phyloP scores from a whole-genome alignment of 2,329 filamentous ascomycete species.

The Fusarium domesticum region DNA sequence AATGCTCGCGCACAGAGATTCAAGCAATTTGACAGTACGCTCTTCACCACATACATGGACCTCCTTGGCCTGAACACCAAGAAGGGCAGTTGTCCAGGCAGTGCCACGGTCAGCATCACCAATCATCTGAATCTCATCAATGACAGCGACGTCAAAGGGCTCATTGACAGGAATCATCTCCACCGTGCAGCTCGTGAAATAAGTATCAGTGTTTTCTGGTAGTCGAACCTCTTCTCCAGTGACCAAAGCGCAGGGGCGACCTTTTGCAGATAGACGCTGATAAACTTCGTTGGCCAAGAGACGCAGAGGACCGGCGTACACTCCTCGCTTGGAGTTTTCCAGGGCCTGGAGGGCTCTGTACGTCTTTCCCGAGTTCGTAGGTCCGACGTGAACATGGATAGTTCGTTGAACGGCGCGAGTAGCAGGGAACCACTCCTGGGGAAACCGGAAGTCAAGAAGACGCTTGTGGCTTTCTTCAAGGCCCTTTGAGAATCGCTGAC shows the following conservation, averaged over 20 bases:
- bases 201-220: slow-evolving; percentile 54
- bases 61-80: slow-evolving; percentile 84
- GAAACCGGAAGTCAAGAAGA: slow-evolving; percentile 81
- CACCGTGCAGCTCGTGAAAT: slow-evolving; percentile 83
- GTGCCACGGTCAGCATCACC: slow-evolving; percentile 75
- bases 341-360: slow-evolving; percentile 87
- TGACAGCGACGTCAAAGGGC: slow-evolving; percentile 81
- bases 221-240: slow-evolving; percentile 87
- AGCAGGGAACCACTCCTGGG: slow-evolving; percentile 86
- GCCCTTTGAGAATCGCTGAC: slow-evolving; percentile 53
- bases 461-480: slow-evolving; percentile 58
- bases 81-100: slow-evolving; percentile 89
- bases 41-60: slow-evolving; percentile 92
- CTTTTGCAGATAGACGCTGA: slow-evolving; percentile 75
- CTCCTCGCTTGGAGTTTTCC: slow-evolving; percentile 69
- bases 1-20: slow-evolving; percentile 70
- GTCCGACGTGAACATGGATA: slow-evolving; percentile 89
- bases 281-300: slow-evolving; percentile 95
- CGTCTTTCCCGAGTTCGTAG: slow-evolving; percentile 97
- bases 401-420: slow-evolving; percentile 77
- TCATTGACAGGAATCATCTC: slow-evolving; percentile 70
- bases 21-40: slow-evolving; percentile 73
- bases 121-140: slow-evolving; percentile 99
- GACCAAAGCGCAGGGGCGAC: slow-evolving; percentile 71
- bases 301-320: slow-evolving; percentile 87